Evolutionary conservation across 164 flowering plant species (phyloP).

Genomic region (Liriodendron chinense): DNA sequence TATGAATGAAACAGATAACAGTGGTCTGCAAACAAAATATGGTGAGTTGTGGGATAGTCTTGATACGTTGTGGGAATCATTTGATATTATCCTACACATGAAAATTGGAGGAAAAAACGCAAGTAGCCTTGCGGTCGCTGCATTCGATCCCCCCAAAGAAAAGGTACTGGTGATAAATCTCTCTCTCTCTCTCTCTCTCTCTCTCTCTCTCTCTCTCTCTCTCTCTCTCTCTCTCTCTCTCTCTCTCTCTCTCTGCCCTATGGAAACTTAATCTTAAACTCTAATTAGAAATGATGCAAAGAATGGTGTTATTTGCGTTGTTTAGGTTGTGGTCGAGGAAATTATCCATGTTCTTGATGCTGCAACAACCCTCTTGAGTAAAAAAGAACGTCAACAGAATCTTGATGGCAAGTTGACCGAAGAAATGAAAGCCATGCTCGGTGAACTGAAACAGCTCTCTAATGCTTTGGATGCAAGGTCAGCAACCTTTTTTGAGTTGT

Average conservation of each 20-base stretch:
- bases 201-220: background rate
- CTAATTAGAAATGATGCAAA: no score
- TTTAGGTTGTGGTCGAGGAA: slow-evolving; percentile 23
- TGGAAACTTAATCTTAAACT: no score
- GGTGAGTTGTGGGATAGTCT: slow-evolving; percentile 18
- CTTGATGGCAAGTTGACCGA: background rate
- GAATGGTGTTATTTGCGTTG: background rate
- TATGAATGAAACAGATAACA: slow-evolving; percentile 3
- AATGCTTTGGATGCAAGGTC: slow-evolving; percentile 19
- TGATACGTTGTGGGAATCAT: slow-evolving; percentile 8
- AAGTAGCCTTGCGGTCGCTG: background rate
- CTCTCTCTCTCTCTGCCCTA: background rate
- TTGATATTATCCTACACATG: no score
- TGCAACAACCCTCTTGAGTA: slow-evolving; percentile 2
- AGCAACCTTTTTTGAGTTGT: background rate
- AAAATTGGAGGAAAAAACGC: background rate
- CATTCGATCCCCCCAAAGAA: background rate
- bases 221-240: background rate
- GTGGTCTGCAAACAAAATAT: slow-evolving; percentile 4
- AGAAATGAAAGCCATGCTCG: slow-evolving; percentile 16
- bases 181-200: background rate
- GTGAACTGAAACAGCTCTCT: slow-evolving; percentile 21
- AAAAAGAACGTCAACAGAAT: background rate
- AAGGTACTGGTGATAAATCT: slow-evolving; percentile 24
- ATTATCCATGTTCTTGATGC: slow-evolving; percentile 17